A percentile compares a stretch with the other conserved stretches of the same genome.
Conservation (phyloP, 495 filamentous ascomycete species). For the Talaromyces ruber region DNA sequence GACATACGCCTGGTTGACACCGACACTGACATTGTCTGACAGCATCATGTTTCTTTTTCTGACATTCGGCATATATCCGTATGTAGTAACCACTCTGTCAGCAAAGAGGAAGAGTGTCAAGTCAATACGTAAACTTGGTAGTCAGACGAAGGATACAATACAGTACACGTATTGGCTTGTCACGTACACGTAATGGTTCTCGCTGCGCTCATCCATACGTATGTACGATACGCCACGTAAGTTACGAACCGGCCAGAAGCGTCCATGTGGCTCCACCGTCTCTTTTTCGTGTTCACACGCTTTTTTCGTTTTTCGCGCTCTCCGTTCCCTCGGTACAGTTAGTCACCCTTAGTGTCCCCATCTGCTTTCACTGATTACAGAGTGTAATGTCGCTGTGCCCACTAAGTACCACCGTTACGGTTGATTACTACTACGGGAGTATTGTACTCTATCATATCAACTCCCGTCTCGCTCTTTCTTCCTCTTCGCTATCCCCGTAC, state of each 20-base stretch:
- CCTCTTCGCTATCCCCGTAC: neutral
- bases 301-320: neutral
- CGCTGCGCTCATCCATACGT: neutral
- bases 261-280: neutral
- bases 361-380: neutral
- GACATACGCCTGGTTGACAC: neutral
- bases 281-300: neutral
- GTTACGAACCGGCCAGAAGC: constrained; percentile 1
- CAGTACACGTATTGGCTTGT: neutral
- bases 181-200: neutral
- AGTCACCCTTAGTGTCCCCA: neutral
- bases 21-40: neutral
- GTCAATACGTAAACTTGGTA: no score
- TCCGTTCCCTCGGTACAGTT: constrained; percentile 1
- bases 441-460: neutral
- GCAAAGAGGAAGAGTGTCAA: neutral
- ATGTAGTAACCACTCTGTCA: neutral
- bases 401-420: neutral
- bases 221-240: neutral
- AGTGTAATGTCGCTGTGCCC: no score
- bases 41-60: neutral
- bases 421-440: neutral
- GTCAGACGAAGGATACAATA: neutral
- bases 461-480: neutral
- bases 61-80: neutral